These are phyloP conservation scores for Alternaria conjuncta DNA, from an alignment of 2,329 filamentous ascomycete genomes.

Conservation along the genomic window DNA sequence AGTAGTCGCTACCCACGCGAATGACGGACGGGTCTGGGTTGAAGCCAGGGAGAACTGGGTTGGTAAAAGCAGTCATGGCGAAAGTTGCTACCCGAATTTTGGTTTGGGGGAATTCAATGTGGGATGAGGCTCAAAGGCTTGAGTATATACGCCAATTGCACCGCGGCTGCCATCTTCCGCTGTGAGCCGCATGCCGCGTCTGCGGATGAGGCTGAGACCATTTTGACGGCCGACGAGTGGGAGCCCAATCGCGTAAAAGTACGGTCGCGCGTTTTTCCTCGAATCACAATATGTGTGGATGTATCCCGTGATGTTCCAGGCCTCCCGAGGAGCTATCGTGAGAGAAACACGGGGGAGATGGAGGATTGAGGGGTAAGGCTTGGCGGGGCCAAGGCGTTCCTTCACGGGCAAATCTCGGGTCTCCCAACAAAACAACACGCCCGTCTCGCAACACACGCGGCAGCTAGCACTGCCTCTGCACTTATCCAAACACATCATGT, in stretches of 20 bases:
- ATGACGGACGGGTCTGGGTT: conserved; percentile 59
- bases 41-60: conserved; percentile 46
- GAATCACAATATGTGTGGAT: background rate
- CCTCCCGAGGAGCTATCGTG: background rate
- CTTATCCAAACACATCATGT: too few relatives aligned
- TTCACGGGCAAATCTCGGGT: background rate
- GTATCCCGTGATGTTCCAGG: background rate
- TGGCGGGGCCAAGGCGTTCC: background rate
- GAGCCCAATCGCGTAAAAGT: background rate
- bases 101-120: background rate
- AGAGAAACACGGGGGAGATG: background rate
- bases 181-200: background rate
- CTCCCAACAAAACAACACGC: background rate
- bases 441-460: too few relatives aligned
- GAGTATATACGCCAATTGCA: background rate
- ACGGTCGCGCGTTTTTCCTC: conserved; percentile 4
- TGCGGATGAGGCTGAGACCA: background rate
- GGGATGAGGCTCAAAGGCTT: background rate
- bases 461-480: too few relatives aligned
- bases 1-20: conserved; percentile 51
- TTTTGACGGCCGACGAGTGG: background rate
- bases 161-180: background rate
- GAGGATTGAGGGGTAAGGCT: conserved; percentile 7
- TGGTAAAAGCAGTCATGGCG: conserved; percentile 3
- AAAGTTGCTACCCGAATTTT: background rate